A percentile compares a stretch with the other conserved stretches of the same genome.
phyloP scores from a whole-genome alignment of 176 grass and related monocot species.

The Lolium perenne region DNA sequence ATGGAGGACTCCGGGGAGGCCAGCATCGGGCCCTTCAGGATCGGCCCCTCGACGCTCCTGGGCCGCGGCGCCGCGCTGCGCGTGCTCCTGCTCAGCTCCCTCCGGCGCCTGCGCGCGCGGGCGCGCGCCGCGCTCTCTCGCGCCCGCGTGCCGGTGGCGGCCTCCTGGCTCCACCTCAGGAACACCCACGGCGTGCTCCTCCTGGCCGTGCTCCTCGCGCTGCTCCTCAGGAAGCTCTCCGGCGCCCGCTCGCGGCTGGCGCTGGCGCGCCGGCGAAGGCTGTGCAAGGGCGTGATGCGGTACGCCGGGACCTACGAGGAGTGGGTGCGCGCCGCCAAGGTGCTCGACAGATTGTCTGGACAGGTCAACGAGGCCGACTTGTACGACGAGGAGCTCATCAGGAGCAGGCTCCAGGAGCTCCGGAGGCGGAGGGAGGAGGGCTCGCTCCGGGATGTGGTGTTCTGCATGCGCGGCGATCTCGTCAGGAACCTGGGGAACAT shows the following conservation, averaged over 20 bases:
- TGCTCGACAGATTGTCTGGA: constrained; percentile 77
- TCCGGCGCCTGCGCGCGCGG: constrained; percentile 58
- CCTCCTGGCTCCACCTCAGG: constrained; percentile 69
- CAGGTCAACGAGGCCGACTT: constrained; percentile 63
- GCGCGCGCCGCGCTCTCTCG: constrained; percentile 39
- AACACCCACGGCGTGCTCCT: constrained; percentile 76
- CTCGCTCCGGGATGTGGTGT: constrained; percentile 79
- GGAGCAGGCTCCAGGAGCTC: constrained; percentile 78
- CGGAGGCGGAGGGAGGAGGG: constrained; percentile 67
- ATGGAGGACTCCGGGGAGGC: constrained; percentile 78
- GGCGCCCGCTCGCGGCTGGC: constrained; percentile 55
- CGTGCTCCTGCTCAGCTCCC: constrained; percentile 67
- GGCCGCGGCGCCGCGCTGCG: constrained; percentile 83
- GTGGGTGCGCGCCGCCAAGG: constrained; percentile 85
- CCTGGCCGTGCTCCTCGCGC: constrained; percentile 54
- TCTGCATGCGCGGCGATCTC: constrained; percentile 88
- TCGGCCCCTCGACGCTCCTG: constrained; percentile 77
- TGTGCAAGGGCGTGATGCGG: constrained; percentile 68
- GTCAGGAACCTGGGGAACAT: constrained; percentile 92
- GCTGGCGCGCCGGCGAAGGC: constrained; percentile 64
- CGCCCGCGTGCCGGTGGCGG: background rate
- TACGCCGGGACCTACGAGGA: constrained; percentile 82
- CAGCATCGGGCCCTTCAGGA: constrained; percentile 63
- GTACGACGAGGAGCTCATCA: constrained; percentile 84
- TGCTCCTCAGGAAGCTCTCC: constrained; percentile 62